Base-by-base conservation (phyloP, 345 rosid species). In the Turnera subulata region DNA sequence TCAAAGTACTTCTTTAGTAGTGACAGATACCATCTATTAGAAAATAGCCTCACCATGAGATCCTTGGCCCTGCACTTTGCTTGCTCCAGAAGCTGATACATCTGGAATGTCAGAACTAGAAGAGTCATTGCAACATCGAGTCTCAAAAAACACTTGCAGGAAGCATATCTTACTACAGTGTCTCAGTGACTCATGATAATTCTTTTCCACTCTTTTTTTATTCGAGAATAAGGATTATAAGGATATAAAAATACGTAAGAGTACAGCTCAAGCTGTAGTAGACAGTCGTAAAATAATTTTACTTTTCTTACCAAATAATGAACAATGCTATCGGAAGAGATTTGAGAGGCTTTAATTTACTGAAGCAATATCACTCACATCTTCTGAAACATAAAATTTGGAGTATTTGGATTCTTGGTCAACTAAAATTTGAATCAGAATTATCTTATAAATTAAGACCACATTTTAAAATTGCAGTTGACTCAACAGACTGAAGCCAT, bases 31-130 rank as follows among this genome's bases (percentile, higher is more conserved):
- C 35, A 29, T 3, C 5, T 22, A 61, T 53, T 13, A 11, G 24
- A 21, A 48, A 21, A 48, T 11, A 66, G 59, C n/a, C 71, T 72
- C 46, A 91, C 96, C 83, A 76, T 79, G 48, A 66, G 68, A 32
- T 70, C 79, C 53, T 67, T 75, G 13, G 66, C 79, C 77, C 59
- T 65, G 77, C 59, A 48, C 73, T 76, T 76, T 68, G 76, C 42
- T 68, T 76, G 63, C 67, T 79, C 74, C 49, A 82, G 29, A 29
- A 62, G 76, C 50, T 69, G 74, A 73, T 77, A 82, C 66, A 75
- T 70, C 96, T 91, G 84, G 55, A 71, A 66, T 44, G 50, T 60
- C 47, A 59, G 19, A 68, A 57, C 25, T 37, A 60, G n/a, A n/a
- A n/a, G n/a, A 25, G 19, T 42, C 59, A 61, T 53, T 62, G 26